These are phyloP conservation scores for Aegilops bicornis DNA, from an alignment of 176 grass and related monocot genomes.

Conservation along the genomic window DNA sequence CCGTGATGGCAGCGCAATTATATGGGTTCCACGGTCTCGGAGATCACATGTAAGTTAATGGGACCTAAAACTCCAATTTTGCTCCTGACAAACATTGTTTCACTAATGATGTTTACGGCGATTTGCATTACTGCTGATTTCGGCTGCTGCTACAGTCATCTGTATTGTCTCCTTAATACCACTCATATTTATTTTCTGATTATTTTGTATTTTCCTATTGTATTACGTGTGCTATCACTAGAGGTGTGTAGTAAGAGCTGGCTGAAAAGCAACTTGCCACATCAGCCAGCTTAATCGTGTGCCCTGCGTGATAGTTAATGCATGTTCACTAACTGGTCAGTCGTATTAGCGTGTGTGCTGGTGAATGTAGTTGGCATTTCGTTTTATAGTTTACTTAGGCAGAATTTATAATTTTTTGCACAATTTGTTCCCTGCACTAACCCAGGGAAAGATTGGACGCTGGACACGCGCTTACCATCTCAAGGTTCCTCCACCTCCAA, in stretches of 20 bases:
- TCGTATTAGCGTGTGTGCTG: background rate
- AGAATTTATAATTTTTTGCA: background rate
- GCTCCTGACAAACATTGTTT: background rate
- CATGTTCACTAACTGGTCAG: background rate
- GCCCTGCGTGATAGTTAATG: background rate
- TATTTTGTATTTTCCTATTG: background rate
- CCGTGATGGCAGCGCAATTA: conserved; percentile 96
- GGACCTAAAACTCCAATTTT: conserved; percentile 1
- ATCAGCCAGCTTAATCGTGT: background rate
- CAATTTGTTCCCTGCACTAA: conserved; percentile 28
- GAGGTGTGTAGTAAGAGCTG: background rate
- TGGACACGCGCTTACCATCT: conserved; percentile 99
- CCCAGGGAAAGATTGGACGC: conserved; percentile 86
- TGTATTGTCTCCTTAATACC: background rate
- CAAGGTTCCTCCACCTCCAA: conserved; percentile 93
- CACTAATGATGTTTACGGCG: background rate
- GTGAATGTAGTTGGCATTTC: conserved; percentile 7
- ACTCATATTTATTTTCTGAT: background rate
- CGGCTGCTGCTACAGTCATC: background rate
- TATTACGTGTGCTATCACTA: background rate
- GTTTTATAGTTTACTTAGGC: background rate
- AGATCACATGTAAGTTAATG: conserved; percentile 78
- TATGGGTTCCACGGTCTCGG: conserved; percentile 97
- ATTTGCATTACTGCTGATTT: conserved; percentile 7
- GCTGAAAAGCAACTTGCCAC: conserved; percentile 18